Base-by-base conservation (phyloP, 2,329 filamentous ascomycete genomes). In the Hymenoscyphus linearis region DNA sequence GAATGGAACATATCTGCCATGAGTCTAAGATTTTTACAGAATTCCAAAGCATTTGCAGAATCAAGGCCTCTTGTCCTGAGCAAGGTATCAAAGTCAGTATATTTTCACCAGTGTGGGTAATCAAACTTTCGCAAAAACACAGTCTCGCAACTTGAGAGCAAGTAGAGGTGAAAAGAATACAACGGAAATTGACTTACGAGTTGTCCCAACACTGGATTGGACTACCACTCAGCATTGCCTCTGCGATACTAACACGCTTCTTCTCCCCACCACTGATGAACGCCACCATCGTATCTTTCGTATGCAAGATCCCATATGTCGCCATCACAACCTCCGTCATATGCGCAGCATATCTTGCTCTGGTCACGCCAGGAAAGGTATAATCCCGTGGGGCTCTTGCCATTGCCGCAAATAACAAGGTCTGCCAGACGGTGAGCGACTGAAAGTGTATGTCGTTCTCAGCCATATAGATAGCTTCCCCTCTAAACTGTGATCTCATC, bases 231-330 rank as follows among this genome's bases (percentile, higher is more conserved):
- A 81, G 81, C 0, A 83, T 82, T 64, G 89, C 90, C 73, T 93
- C 90, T 1, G 88, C 88, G 63, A 93, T 91, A 22, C 85, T 89
- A 5, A 93, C 90, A 69, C 90, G 85, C 76, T 93, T 92, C 58
- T 85, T 78, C 70, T 89, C 86, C 18, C 87, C 86, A n/a, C 86
- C 87, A 1, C 83, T 86, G 0, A 89, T 81, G 44, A 89, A 89
- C 16, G 89, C 89, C 5, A 92, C 86, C 67, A 86, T 88, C 16
- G 88, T 91, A 63, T 85, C 80, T 68, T 86, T 79, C 0, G 86
- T 88, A 69, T 91, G 87, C 34, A 83, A 84, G 40, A 91, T 83
- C 66, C 87, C 88, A 68, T 89, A 90, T 0, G 88, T 74, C 22
- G 88, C 88, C 73, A 88, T 86, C 63, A 89, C 82, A 0, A 89